Evolutionary conservation across 441 rosid genomes (phyloP), one percentile per base, ranked within the genome.

Genomic region (Rhodomyrtus psidioides): DNA sequence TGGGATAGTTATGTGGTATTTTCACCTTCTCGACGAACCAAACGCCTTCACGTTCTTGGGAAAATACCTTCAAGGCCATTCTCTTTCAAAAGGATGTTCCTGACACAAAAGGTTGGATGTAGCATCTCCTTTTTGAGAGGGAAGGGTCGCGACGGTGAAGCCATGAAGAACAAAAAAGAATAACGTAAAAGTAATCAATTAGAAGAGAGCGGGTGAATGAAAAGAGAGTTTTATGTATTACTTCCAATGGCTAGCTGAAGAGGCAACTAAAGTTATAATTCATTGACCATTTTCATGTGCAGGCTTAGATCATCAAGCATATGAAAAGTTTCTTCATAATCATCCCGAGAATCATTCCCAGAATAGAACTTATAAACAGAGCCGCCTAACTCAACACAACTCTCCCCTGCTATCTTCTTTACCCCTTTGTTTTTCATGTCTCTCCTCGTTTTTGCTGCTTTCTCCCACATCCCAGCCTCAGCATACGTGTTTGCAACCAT

Each of bases 391-490:
- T 90, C 93, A 3, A 96, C 51, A 84, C 89, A 90, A 88, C 98
- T 93, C 91, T 92, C 97, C 24, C 96, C 97, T 0, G 91, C 92
- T 34, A 89, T 89, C 88, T 93, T 95, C 92, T 95, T 96, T 87
- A 92, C 57, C 65, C 95, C 91, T 59, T 53, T 85, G 55, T 87
- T 91, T 87, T 90, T 93, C 93, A 94, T 94, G 34, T 65, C 88
- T 87, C 88, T 93, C 88, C 98, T 90, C 49, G 93, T 88, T n/a
- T 86, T 90, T 21, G 91, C 93, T 21, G 94, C 98, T 85, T 89
- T 90, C 15, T 95, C 95, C 98, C 98, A 94, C 98, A 91, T 93
- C 85, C 97, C 96, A 5, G 91, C 91, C 87, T 92, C 97, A 54
- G 96, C 96, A 85, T 90, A 94, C 89, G 89, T 90, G 89, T 96